Conservation (phyloP, 2,329 filamentous ascomycete genomes). For the Zasmidium angulare region DNA sequence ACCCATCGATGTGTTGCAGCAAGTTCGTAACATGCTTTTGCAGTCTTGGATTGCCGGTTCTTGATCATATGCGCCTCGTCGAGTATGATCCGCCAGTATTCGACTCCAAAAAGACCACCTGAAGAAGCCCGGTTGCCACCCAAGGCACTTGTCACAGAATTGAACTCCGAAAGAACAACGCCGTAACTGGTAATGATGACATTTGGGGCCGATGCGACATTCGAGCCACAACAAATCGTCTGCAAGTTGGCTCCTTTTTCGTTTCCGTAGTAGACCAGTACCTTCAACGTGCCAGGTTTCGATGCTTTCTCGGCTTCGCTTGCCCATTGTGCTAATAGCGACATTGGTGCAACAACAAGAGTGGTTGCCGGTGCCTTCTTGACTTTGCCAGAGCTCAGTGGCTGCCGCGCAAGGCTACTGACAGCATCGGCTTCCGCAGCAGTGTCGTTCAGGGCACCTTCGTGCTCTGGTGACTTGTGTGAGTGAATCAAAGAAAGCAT, state of each 20-base stretch:
- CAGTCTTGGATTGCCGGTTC: conserved; percentile 80
- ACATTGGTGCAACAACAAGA: conserved; percentile 94
- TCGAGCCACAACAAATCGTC: conserved; percentile 72
- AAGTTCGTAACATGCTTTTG: conserved; percentile 90
- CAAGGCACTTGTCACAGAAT: conserved; percentile 62
- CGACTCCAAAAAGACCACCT: conserved; percentile 77
- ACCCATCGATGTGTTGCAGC: conserved; percentile 85
- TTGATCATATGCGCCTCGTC: conserved; percentile 97
- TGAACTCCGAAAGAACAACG: conserved; percentile 85
- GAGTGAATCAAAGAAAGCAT: conserved; percentile 93
- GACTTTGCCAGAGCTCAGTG: conserved; percentile 57
- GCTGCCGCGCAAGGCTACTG: conserved; percentile 63
- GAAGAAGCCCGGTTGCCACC: conserved; percentile 58
- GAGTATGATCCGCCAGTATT: conserved; percentile 92
- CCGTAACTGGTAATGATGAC: conserved; percentile 95
- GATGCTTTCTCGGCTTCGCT: conserved; percentile 93
- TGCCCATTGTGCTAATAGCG: conserved; percentile 93
- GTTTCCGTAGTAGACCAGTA: conserved; percentile 85
- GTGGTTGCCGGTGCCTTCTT: conserved; percentile 82
- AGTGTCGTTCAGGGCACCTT: conserved; percentile 26
- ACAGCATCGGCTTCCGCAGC: conserved; percentile 44
- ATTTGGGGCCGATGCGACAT: conserved; percentile 75
- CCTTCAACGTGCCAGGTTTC: conserved; percentile 75
- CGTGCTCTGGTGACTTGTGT: conserved; percentile 58
- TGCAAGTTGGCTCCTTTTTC: conserved; percentile 81